Base-by-base conservation (phyloP, 768 basidiomycete genomes). In the Boletus rex-veris region DNA sequence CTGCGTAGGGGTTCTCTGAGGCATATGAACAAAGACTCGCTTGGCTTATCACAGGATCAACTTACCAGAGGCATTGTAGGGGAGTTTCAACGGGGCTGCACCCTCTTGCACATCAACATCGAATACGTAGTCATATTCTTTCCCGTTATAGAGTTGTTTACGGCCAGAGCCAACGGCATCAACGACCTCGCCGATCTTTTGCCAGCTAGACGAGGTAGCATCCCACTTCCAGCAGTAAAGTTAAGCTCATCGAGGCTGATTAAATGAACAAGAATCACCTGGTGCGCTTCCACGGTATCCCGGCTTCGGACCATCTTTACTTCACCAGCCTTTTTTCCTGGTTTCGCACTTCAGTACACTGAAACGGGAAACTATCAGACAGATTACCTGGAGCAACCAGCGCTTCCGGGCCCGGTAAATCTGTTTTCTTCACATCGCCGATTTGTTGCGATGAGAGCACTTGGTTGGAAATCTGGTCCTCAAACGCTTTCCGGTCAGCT, bases 81-180 rank as follows among this genome's bases (percentile, higher is more conserved):
- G 96, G 19, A 99, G 78, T 66, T 98, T 98, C 58, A 98, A 76
- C 7, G 95, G 86, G 11, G 96, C 95, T 15, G 83, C 84, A 3
- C 94, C 95, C 55, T 97, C 96, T 64, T 92, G 81, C 26, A 98
- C 87, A 64, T 98, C 97, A 35, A 99, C 95, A 65, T 97, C 95
- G 64, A 98, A 98, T n/a, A 99, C 96, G 64, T 97, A 97, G 72
- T 99, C 97, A 65, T 95, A 99, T 72, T 98, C 96, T 65, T 87
- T 86, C 16, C 97, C 97, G 61, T 93, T 72, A 65, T 89, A 88
- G n/a, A 97, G 78, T 71, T 95, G 91, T 71, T 91, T 95, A 53
- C 92, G 80, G n/a, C 84, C 83, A 35, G 86, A 84, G 21, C 94
- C 90, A 48, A 96, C 89, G 18, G 94, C 95, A 65, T 97, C 97